Base-by-base conservation (phyloP, 2,329 filamentous ascomycete genomes). In the Fusarium hainanense region DNA sequence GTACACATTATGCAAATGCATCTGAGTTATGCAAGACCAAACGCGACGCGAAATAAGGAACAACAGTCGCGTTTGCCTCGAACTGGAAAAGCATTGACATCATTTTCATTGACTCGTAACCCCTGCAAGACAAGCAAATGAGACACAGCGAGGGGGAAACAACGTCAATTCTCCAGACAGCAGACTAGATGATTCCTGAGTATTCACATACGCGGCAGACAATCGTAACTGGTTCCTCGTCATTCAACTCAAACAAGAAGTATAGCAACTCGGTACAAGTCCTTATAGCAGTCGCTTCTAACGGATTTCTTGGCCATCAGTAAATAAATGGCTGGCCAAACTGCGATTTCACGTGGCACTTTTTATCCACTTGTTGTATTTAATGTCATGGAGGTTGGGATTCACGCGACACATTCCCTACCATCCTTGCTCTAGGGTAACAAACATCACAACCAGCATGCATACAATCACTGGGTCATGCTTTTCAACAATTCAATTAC, bases 21-120 rank as follows among this genome's bases (percentile, higher is more conserved):
- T 3, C 3, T 18, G n/a, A 21, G 1, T 51, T 65, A 34, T 63
- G 28, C 58, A 60, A 28, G 32, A n/a, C 2, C 16, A 37, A 21
- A 13, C 14, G 14, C 4, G 6, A 12, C 14, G 8, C 46, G 27
- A 23, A 12, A 11, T 9, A 8, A 23, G n/a, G 13, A 18, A 16
- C 8, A 11, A 37, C 32, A 18, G 16, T 37, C 16, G 32, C 32
- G 32, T 37, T 37, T 37, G 32, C 16, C 16, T 10, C 16, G 7
- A 34, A 18, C 32, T 34, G 32, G 16, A 11, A 37, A 18, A 37
- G 32, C 16, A 18, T 18, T 37, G 32, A 37, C 32, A 10, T 10
- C 14, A 18, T 9, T 18, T 16, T 14, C 13, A 32, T 32, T 32
- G 7, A 8, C 12, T 30, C 30, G 30, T n/a, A 32, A 1, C 30